Evolutionary conservation across 495 filamentous ascomycete species (phyloP), one percentile per base, ranked within the genome.

Genomic region (Neurospora terricola): DNA sequence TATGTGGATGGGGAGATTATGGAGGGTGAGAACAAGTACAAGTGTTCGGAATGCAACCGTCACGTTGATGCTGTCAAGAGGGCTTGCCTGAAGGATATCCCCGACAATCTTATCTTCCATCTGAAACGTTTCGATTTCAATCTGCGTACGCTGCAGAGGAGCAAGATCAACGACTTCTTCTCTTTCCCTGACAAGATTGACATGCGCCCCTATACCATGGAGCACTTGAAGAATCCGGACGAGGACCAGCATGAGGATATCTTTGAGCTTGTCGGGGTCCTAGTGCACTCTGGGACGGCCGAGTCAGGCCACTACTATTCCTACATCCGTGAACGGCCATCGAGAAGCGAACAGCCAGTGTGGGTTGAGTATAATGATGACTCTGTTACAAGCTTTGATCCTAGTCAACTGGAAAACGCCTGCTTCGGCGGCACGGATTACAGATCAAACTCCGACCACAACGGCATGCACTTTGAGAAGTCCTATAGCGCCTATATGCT

Each of bases 1-100:
- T 98, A 97, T 79, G 94, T 98, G 14, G 92, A 95, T 78, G 96
- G 96, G 2, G 96, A 99, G 78, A 90, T 96, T 62, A 96, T 98
- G 94, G 94, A 96, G 87, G 96, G 96, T 77, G 91, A 97, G 74
- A 98, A 99, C 82, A 97, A 97, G 81, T 99, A 99, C 84, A 96
- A 94, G 71, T 99, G 96, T 83, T 93, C 94, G 5, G 91, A 89
- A 5, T 99, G 96, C 80, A 91, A 91, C 54, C 90, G 90, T 39
- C 94, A 96, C 79, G 95, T 98, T 36, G 91, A 98, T 83, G 96
- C 96, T 69, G 94, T 98, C 70, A 98, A 97, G 82, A 88, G 92
- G 76, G 91, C 94, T 12, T 98, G 94, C 76, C 82, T 99, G 72
- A 97, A 97, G 77, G 93, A 98, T 74, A 90, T 98, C 5, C 96